Evolutionary conservation across 495 filamentous ascomycete genomes (phyloP), one percentile per base, ranked within the genome.

Genomic region (Penicillium malachiteum): DNA sequence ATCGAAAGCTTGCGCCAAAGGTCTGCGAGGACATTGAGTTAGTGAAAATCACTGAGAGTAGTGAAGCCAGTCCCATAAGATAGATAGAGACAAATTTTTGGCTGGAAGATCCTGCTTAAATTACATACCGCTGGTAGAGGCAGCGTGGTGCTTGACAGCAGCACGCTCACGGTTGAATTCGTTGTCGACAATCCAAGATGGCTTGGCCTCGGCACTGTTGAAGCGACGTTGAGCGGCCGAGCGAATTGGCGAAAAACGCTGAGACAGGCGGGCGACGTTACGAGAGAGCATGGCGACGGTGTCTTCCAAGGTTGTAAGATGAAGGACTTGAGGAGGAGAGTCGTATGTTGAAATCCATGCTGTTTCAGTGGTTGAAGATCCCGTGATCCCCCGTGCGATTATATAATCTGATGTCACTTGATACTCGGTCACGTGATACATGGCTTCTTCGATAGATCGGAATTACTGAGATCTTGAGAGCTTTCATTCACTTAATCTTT

Each of bases 1-100:
- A 96, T 82, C 54, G 89, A 91, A 49, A 96, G 86, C 80, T 93
- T 96, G 75, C 85, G 84, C 92, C 92, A 97, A 60, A 94, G 85
- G 69, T 89, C 92, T 97, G 71, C 50, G 52, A 40, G 59, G 52
- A 43, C 64, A 71, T 67, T 69, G 59, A 55, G 65, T 79, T 52
- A 77, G 72, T 62, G 57, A 56, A 37, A 47, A 30, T 17, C 37
- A 30, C 49, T 42, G 37, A n/a, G 18, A 34, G 13, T 2, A 32
- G 8, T 32, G 8, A 6, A 18, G 21, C 21, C 21, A 50, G 10
- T 26, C 18, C n/a, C 1, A 7, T 11, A n/a, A n/a, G n/a, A n/a
- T 11, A 7, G 6, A 30, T 39, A 4, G 9, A 30, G 12, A n/a
- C 16, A 18, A 11, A 33, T 12, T 13, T 18, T 8, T 16, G 37